Percentiles rank a stretch among this genome's conserved stretches.
Evolutionary conservation across 2,329 filamentous ascomycete genomes (phyloP).

Genomic region (Calcarisporium arbuscula): DNA sequence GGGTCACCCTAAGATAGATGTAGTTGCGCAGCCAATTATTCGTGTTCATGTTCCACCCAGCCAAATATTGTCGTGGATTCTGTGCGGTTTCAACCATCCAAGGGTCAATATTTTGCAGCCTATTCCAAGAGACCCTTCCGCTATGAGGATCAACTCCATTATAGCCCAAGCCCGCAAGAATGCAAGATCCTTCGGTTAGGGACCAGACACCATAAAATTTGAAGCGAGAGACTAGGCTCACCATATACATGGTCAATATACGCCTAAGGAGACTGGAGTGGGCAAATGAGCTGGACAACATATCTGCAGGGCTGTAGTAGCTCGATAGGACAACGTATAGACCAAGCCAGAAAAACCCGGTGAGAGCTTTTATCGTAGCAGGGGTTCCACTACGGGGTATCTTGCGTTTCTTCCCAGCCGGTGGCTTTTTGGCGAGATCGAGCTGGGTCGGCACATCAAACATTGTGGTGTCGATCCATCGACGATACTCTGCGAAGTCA

Average conservation of each 20-base stretch:
- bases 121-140: constrained; percentile 80
- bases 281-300: constrained; percentile 62
- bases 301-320: constrained; percentile 57
- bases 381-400: constrained; percentile 88
- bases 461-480: constrained; percentile 91
- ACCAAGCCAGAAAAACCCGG: constrained; percentile 73
- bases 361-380: constrained; percentile 67
- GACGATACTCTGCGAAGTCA: constrained; percentile 86
- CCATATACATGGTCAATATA: constrained; percentile 75
- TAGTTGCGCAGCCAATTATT: constrained; percentile 97
- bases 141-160: constrained; percentile 84
- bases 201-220: constrained; percentile 98
- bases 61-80: constrained; percentile 87
- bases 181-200: constrained; percentile 88
- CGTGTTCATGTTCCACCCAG: constrained; percentile 97
- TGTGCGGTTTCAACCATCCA: constrained; percentile 83
- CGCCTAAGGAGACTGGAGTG: constrained; percentile 63
- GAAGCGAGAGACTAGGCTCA: constrained; percentile 72
- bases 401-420: constrained; percentile 81
- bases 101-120: constrained; percentile 83
- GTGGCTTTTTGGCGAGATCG: constrained; percentile 80
- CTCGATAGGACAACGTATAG: constrained; percentile 67
- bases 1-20: constrained; percentile 89
- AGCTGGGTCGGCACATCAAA: constrained; percentile 77
- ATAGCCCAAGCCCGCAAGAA: constrained; percentile 87